A percentile compares a stretch with the other conserved stretches of the same genome.
phyloP scores from a whole-genome alignment of 352 stramenopile genomes.

The Phytophthora citricola region DNA sequence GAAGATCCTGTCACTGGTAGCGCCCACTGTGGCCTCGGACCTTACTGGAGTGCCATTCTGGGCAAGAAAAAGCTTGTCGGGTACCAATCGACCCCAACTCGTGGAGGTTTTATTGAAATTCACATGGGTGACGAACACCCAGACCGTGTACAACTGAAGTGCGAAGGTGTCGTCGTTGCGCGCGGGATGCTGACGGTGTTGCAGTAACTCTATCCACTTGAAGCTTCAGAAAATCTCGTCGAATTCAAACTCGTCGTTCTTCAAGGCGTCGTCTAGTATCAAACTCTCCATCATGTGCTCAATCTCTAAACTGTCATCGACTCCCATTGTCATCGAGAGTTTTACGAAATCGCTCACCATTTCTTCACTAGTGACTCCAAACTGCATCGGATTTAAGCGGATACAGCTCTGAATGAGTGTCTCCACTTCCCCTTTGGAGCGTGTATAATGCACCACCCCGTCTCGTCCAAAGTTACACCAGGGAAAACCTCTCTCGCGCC shows the following conservation, averaged over 20 bases:
- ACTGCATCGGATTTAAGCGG: neutral
- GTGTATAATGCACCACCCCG: slow-evolving; percentile 2
- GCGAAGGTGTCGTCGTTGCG: slow-evolving; percentile 18
- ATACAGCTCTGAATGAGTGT: neutral
- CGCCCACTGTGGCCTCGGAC: slow-evolving; percentile 82
- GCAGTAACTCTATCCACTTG: neutral
- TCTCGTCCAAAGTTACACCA: neutral
- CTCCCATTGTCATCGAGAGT: neutral
- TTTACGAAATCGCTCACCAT: neutral
- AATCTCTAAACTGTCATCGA: neutral
- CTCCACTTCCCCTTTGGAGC: neutral
- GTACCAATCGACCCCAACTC: slow-evolving; percentile 32
- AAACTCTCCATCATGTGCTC: slow-evolving; percentile 2
- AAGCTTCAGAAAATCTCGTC: neutral
- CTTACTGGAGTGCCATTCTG: slow-evolving; percentile 73
- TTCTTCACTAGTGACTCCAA: neutral
- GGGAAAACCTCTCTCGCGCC: neutral
- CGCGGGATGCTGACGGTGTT: neutral
- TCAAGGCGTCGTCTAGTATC: neutral
- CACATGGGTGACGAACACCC: slow-evolving; percentile 11
- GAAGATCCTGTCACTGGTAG: slow-evolving; percentile 93
- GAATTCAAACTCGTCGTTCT: neutral
- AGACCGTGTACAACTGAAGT: slow-evolving; percentile 42
- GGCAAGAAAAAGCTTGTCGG: slow-evolving; percentile 31
- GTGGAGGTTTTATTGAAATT: slow-evolving; percentile 37